Base-by-base conservation (phyloP, 768 basidiomycete species). In the Boletus vermiculosoides region DNA sequence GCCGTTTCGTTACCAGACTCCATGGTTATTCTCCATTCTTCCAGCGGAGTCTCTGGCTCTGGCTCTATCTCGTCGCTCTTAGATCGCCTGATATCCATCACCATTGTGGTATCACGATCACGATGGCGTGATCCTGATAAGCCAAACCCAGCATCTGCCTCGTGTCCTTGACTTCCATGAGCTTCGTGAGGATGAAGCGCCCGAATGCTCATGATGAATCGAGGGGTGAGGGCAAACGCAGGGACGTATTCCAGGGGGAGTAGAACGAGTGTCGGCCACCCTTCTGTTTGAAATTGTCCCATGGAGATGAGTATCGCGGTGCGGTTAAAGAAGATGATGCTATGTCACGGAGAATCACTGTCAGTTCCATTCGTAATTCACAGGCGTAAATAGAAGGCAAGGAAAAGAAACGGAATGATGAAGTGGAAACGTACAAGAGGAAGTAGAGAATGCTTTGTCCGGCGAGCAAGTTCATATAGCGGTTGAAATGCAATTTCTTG, bases 131-230 rank as follows among this genome's bases (percentile, higher is more conserved):
- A 47, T 16, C 23, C 41, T 31, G 41, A 39, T 15, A 31, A 18
- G 5, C 20, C 25, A 31, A 45, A 40, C 10, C 20, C n/a, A 13
- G 18, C 2, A 18, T 51, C 40, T 5, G 41, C 44, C 13, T n/a
- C 49, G 12, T 1, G 12, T 20, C 25, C 47, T 7, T 33, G 37
- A 16, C 15, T 31, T 3, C 30, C 52, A 12, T 40, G 48, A 4
- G 20, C 10, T 31, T 61, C 54, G 11, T 9, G 13, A 3, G 34
- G 28, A 23, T 44, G 47, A 42, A 52, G 37, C 9, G 30, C 30
- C 18, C 45, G 59, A 13, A 60, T 31, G 15, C 58, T 55, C 31
- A 55, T 37, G 34, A 61, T 55, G 22, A 61, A 59, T 33, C 60
- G 52, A 51, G 57, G 57, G 1, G 57, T 59, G 36, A 60, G 52